Conservation (phyloP, 1,284 basidiomycete species). For the Trichosporon asahii region DNA sequence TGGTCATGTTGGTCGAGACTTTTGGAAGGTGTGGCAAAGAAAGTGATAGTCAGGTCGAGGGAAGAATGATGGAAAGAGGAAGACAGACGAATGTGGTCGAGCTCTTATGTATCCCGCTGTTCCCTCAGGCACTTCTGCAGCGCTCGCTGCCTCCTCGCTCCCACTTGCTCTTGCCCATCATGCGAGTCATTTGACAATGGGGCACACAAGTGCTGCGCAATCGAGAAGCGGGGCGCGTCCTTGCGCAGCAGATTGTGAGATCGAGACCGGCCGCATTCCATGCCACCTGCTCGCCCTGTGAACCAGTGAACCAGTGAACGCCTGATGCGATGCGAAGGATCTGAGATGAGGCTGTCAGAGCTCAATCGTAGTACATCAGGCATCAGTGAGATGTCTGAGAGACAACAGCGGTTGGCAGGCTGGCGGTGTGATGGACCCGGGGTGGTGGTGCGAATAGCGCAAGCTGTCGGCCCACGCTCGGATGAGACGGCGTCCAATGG, state of each 20-base stretch:
- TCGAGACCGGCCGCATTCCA: not conserved
- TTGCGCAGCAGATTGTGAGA: not conserved
- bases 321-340: not conserved
- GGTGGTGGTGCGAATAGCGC: too few relatives aligned
- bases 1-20: not conserved
- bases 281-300: not conserved
- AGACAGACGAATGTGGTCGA: not conserved
- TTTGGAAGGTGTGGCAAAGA: not conserved
- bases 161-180: not conserved
- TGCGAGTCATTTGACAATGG: not conserved
- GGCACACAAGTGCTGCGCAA: not conserved
- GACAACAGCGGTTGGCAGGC: too few relatives aligned
- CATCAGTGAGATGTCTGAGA: too few relatives aligned
- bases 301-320: not conserved
- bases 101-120: not conserved
- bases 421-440: too few relatives aligned
- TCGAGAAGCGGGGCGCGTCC: not conserved
- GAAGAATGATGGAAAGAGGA: not conserved
- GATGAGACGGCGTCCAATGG: not conserved
- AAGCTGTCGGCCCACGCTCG: too few relatives aligned
- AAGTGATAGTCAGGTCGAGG: not conserved
- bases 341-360: not conserved
- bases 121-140: too few relatives aligned
- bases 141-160: too few relatives aligned
- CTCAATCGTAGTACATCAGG: too few relatives aligned